Base-by-base conservation (phyloP, 179 eudicot genomes). In the Corrigiola litoralis region DNA sequence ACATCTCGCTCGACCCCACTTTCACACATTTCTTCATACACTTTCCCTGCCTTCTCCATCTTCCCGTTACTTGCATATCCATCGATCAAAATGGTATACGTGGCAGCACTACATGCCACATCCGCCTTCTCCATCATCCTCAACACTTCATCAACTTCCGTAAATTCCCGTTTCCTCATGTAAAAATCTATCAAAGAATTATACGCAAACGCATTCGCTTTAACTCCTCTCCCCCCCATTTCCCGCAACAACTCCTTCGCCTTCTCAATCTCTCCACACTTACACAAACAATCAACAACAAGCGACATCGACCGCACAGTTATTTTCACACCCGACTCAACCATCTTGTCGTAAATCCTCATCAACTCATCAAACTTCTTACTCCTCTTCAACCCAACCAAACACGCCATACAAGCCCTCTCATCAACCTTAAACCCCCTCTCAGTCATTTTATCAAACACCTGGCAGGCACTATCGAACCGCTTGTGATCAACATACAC, bases 371-470 rank as follows among this genome's bases (percentile, higher is more conserved):
- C 95, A 50, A 75, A 59, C 46, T 77, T 68, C 47, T 57, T 52
- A 69, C 67, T 31, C 53, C 69, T 84, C 81, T 82, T 90, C n/a
- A 87, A 37, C 7, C 86, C 84, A 71, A 87, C 77, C 74, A 92
- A 80, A 46, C 71, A 85, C 72, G 82, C 84, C 85, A 84, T 90
- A 77, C 95, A 89, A 72, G 92, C 82, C 58, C 84, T 82, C 61
- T 92, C 96, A 53, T 85, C 92, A 60, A 87, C 71, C 69, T 56
- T 68, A 66, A 79, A 63, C 75, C 82, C 85, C 38, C 72, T 78
- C n/a, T 58, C 75, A 63, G 55, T 45, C 92, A 85, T 73, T 65
- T 79, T 68, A 58, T 89, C 95, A 69, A 89, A 92, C 68, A 85
- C 80, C 76, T 89, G 85, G 49, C 79, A 62, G 55, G 82, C 88